Evolutionary conservation across 2,329 filamentous ascomycete species (phyloP).

Genomic region (Botryotinia narcissicola): DNA sequence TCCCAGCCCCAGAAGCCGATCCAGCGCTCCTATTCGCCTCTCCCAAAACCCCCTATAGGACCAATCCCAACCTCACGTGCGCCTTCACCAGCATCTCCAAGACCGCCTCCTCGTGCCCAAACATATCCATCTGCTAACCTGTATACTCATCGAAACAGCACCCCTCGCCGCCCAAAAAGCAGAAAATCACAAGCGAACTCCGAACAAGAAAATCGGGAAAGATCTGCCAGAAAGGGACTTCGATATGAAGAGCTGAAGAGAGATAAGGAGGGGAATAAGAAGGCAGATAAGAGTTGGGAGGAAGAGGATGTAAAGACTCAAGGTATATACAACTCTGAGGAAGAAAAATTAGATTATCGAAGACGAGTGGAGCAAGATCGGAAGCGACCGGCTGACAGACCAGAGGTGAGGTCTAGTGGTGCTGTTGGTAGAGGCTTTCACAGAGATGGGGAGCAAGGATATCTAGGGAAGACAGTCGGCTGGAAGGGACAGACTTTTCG

Average conservation of each 20-base stretch:
- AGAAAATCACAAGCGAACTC: neutral
- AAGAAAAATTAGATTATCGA: neutral
- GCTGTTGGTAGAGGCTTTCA: neutral
- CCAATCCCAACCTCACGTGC: neutral
- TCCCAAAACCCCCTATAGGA: neutral
- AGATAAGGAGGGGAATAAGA: neutral
- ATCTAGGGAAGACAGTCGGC: rapidly evolving
- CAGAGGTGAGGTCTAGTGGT: neutral
- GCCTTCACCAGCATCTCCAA: neutral
- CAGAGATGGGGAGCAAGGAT: rapidly evolving
- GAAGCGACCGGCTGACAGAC: neutral
- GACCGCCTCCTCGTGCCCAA: neutral
- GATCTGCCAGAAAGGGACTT: neutral
- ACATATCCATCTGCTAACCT: neutral
- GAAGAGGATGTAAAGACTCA: neutral
- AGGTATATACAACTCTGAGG: rapidly evolving
- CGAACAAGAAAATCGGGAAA: neutral
- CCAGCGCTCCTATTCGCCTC: neutral
- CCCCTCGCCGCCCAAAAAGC: neutral
- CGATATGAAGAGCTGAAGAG: neutral
- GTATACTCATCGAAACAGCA: neutral
- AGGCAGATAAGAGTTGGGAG: neutral
- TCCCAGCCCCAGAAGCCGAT: neutral
- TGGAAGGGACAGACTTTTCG: neutral
- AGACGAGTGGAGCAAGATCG: neutral